Evolutionary conservation across 83 land plant genomes (phyloP).

Genomic region (Thuja plicata): DNA sequence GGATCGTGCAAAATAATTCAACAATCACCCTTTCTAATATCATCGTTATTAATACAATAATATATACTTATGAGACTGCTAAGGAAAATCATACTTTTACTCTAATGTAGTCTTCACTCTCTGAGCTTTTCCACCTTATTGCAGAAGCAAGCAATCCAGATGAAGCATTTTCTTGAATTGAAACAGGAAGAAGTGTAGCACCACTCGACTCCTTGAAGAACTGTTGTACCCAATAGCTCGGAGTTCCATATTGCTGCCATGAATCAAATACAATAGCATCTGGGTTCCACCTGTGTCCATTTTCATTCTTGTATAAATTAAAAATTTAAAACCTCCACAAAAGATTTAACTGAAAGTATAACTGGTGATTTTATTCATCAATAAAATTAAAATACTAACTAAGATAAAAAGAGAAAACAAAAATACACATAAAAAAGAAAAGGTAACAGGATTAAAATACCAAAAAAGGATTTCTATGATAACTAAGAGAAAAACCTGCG

Average conservation of each 20-base stretch:
- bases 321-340: neutral
- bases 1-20: neutral
- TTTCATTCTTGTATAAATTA: neutral
- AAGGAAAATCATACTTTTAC: conserved; percentile 38
- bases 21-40: neutral
- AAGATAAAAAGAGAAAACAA: neutral
- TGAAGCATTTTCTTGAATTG: conserved; percentile 35
- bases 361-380: neutral
- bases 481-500: conserved; percentile 43
- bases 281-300: conserved; percentile 72
- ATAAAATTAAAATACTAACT: neutral
- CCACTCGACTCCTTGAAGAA: conserved; percentile 82
- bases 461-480: neutral
- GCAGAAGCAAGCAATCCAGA: conserved; percentile 62
- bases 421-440: neutral
- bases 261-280: conserved; percentile 97
- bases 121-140: conserved; percentile 42
- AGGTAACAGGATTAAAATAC: neutral
- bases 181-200: conserved; percentile 50
- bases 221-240: conserved; percentile 93
- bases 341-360: neutral
- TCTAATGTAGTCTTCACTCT: conserved; percentile 37
- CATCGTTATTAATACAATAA: neutral
- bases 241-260: conserved; percentile 83
- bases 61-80: neutral